A percentile compares a stretch with the other conserved stretches of the same genome.
phyloP scores from a whole-genome alignment of 163 green algal species.

The Scenedesmus sp. region DNA sequence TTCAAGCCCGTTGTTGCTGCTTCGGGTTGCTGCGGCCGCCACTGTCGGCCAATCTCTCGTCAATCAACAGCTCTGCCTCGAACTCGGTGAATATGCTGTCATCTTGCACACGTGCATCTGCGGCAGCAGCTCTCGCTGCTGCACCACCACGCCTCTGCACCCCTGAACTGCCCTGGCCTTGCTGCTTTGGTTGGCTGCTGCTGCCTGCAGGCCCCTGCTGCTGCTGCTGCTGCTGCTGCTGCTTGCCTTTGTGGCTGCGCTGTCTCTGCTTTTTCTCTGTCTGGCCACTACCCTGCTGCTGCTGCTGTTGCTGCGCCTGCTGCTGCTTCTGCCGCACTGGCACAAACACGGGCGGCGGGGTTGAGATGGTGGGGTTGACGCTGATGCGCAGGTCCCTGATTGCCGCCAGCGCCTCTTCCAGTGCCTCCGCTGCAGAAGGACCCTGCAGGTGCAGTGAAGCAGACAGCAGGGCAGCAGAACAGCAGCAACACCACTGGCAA shows the following conservation, averaged over 20 bases:
- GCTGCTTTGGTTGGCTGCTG: constrained; percentile 8
- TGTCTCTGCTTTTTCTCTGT: background rate
- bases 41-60: constrained; percentile 9
- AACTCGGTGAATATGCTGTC: constrained; percentile 63
- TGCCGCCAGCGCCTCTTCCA: constrained; percentile 21
- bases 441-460: background rate
- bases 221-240: constrained; percentile 24
- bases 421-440: background rate
- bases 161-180: background rate
- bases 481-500: background rate
- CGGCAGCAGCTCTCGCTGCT: constrained; percentile 21
- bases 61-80: constrained; percentile 59
- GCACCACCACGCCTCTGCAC: background rate
- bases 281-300: background rate
- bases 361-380: constrained; percentile 46
- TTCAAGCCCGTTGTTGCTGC: background rate
- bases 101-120: constrained; percentile 56
- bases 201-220: background rate
- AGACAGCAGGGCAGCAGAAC: background rate
- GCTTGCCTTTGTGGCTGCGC: constrained; percentile 16
- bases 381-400: constrained; percentile 49
- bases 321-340: constrained; percentile 25
- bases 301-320: constrained; percentile 36
- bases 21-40: background rate
- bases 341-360: constrained; percentile 57